Conservation (phyloP, 345 rosid genomes). For the Pelargonium nanum region DNA sequence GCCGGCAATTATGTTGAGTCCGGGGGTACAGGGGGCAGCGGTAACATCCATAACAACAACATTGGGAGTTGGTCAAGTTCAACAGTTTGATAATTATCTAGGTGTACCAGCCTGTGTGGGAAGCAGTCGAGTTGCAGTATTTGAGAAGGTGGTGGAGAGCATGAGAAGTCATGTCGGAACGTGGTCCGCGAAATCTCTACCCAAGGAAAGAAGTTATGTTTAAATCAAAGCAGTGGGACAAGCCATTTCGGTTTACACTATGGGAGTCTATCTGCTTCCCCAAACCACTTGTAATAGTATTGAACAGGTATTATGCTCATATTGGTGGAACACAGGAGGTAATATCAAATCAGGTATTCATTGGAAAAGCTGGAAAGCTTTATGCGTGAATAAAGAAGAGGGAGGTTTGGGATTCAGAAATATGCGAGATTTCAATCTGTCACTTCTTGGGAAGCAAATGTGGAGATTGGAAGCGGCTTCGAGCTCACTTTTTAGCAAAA, state of each 20-base stretch:
- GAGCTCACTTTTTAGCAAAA: too few species aligned
- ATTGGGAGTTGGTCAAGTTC: background rate
- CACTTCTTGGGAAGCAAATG: background rate
- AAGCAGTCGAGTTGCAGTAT: background rate
- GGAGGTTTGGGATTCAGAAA: constrained; percentile 2
- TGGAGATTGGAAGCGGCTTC: constrained; percentile 3
- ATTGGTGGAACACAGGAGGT: background rate
- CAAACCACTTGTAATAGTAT: background rate
- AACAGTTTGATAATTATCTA: background rate
- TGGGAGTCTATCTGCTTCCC: background rate
- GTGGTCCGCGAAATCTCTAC: background rate
- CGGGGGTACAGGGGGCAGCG: background rate
- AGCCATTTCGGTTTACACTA: background rate
- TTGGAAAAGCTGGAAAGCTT: too few species aligned
- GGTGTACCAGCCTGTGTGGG: too few species aligned
- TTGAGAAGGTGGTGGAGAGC: background rate
- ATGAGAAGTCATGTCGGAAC: background rate
- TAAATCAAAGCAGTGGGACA: background rate
- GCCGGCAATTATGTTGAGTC: background rate
- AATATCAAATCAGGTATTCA: background rate
- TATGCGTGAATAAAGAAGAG: background rate
- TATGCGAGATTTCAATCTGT: background rate
- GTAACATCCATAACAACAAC: too few species aligned
- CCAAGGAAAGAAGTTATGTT: background rate
- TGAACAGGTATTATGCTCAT: background rate